These are phyloP conservation scores for Orbilia brochopaga DNA, from an alignment of 2,329 filamentous ascomycete species.

Conservation along the genomic window DNA sequence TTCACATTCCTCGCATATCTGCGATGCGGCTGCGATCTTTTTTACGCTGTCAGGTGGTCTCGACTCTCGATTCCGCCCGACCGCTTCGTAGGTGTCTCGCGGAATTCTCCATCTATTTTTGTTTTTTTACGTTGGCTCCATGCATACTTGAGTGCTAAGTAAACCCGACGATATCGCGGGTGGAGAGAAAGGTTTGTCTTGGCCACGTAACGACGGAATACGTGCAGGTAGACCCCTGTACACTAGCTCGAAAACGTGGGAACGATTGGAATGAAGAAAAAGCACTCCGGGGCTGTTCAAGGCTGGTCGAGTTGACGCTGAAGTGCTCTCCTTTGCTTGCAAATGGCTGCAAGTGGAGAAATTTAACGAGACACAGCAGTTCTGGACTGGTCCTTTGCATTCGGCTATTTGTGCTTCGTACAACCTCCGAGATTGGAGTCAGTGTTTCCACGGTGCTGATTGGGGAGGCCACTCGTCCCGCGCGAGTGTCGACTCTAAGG, in stretches of 20 bases:
- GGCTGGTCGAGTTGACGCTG: constrained; percentile 9
- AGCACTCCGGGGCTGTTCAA: not conserved
- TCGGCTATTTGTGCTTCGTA: constrained; percentile 49
- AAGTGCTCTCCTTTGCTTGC: constrained; percentile 8
- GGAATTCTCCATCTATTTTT: not conserved
- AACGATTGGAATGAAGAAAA: constrained; percentile 43
- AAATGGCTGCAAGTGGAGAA: constrained; percentile 26
- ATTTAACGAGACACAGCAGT: constrained; percentile 20
- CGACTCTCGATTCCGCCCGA: not conserved
- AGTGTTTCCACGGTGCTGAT: constrained; percentile 8
- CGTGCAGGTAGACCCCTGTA: constrained; percentile 17
- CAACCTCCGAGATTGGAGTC: constrained; percentile 29
- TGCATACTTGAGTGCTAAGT: not conserved
- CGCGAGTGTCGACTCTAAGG: not conserved
- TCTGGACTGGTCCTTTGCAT: constrained; percentile 47
- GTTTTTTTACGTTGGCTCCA: not conserved
- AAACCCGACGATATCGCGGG: not conserved
- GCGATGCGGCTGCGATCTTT: not conserved
- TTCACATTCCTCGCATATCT: constrained; percentile 4
- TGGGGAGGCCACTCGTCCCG: not conserved
- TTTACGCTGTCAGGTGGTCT: not conserved
- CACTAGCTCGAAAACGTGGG: constrained; percentile 35
- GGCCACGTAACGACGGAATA: constrained; percentile 43
- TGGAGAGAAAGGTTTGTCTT: constrained; percentile 42
- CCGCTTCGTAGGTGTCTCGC: not conserved